Conservation (phyloP, 768 basidiomycete species). For the Neoboletus brunneissimus region DNA sequence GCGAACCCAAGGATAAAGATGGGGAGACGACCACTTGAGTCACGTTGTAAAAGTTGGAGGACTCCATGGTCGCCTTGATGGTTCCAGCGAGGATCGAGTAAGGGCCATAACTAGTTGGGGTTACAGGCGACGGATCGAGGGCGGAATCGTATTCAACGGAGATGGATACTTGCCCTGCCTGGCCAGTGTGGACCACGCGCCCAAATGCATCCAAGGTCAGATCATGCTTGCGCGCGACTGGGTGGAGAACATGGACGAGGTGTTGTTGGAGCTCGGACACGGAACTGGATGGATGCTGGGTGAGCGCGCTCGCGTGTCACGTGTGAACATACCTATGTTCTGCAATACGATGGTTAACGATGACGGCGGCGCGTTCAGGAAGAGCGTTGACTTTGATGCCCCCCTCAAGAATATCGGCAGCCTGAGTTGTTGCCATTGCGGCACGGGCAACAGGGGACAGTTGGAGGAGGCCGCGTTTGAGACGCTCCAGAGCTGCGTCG, state of each 20-base stretch:
- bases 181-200: slow-evolving; percentile 31
- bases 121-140: slow-evolving; percentile 64
- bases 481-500: background rate
- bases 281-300: slow-evolving; percentile 10
- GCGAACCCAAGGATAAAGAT: slow-evolving; percentile 11
- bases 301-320: background rate
- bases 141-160: slow-evolving; percentile 46
- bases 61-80: slow-evolving; percentile 34
- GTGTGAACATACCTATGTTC: slow-evolving; percentile 46
- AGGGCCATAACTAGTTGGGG: slow-evolving; percentile 32
- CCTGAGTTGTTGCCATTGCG: background rate
- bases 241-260: slow-evolving; percentile 29
- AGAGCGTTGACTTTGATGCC: background rate
- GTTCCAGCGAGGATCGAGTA: slow-evolving; percentile 26
- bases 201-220: slow-evolving; percentile 61
- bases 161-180: slow-evolving; percentile 47
- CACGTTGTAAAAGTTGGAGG: slow-evolving; percentile 4
- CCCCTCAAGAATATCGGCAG: background rate
- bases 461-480: background rate
- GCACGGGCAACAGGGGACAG: background rate
- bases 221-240: slow-evolving; percentile 50
- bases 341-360: slow-evolving; percentile 71
- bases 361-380: slow-evolving; percentile 2
- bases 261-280: slow-evolving; percentile 19
- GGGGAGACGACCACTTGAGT: slow-evolving; percentile 17